phyloP scores from a whole-genome alignment of 371 early-diverging fungal genomes.

The Mucor mucedo region DNA sequence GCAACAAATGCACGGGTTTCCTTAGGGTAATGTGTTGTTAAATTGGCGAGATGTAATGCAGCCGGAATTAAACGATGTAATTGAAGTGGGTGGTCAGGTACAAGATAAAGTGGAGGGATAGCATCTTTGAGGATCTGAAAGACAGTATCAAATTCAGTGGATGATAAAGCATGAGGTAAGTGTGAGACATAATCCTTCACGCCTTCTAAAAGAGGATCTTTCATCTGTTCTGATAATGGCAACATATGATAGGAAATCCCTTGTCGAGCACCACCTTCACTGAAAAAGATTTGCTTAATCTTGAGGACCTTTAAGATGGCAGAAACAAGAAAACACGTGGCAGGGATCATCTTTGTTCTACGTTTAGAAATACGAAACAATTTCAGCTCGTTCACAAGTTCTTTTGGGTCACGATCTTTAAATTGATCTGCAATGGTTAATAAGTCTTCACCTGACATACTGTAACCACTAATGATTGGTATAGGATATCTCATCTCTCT shows the following conservation, averaged over 20 bases:
- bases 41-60: conserved; percentile 47
- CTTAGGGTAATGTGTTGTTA: conserved; percentile 52
- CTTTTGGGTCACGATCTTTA: conserved; percentile 31
- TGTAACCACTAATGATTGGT: conserved; percentile 57
- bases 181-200: conserved; percentile 41
- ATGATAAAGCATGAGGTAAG: conserved; percentile 19
- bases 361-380: conserved; percentile 56
- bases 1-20: conserved; percentile 55
- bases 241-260: conserved; percentile 53
- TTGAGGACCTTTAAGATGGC: conserved; percentile 47
- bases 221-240: conserved; percentile 29
- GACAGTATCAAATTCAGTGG: conserved; percentile 30
- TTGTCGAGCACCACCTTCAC: conserved; percentile 61
- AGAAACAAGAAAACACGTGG: conserved; percentile 51
- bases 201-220: conserved; percentile 53
- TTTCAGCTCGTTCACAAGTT: conserved; percentile 29
- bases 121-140: conserved; percentile 30
- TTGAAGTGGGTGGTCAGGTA: conserved; percentile 24
- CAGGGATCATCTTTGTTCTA: conserved; percentile 55
- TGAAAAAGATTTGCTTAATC: conserved; percentile 48
- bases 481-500: conserved; percentile 45
- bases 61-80: conserved; percentile 49
- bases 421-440: conserved; percentile 32
- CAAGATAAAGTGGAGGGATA: conserved; percentile 32
- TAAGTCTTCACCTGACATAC: conserved; percentile 38